A percentile compares a stretch with the other conserved stretches of the same genome.
Evolutionary conservation across 2,329 filamentous ascomycete genomes (phyloP).

Genomic region (Penicillium sp.): DNA sequence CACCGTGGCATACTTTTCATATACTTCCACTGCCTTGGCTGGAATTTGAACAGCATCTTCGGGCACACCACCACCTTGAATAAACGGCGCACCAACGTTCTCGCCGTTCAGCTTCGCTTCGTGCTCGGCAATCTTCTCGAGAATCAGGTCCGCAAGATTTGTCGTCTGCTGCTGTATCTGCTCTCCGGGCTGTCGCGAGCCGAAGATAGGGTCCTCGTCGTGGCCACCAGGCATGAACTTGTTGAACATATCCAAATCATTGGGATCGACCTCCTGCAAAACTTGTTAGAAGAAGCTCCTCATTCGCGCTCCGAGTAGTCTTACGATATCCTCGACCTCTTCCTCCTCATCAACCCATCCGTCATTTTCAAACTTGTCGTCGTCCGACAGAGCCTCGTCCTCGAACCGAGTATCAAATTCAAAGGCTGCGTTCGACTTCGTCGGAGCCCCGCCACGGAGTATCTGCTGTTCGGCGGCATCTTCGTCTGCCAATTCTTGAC

Average conservation of each 20-base stretch:
- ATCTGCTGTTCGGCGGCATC: conserved; percentile 59
- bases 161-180: conserved; percentile 58
- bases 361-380: conserved; percentile 57
- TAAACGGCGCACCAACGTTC: conserved; percentile 36
- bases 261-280: conserved; percentile 75
- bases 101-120: conserved; percentile 66
- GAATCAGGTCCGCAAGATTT: conserved; percentile 88
- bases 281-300: conserved; percentile 14
- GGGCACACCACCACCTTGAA: conserved; percentile 59
- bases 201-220: conserved; percentile 72
- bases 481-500: conserved; percentile 84
- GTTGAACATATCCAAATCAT: conserved; percentile 87
- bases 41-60: conserved; percentile 86
- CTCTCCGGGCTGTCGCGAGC: conserved; percentile 53
- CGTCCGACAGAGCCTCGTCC: conserved; percentile 52
- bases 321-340: conserved; percentile 53
- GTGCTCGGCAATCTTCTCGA: conserved; percentile 90
- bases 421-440: conserved; percentile 66
- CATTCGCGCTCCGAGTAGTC: conserved; percentile 4
- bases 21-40: conserved; percentile 90
- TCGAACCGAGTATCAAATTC: conserved; percentile 77
- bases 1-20: conserved; percentile 68
- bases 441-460: conserved; percentile 41
- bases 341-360: conserved; percentile 81
- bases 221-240: conserved; percentile 75